A percentile compares a stretch with the other conserved stretches of the same genome.
These are phyloP conservation scores for Beauveria sp. DNA, from an alignment of 2,329 filamentous ascomycete genomes.

Conservation along the genomic window DNA sequence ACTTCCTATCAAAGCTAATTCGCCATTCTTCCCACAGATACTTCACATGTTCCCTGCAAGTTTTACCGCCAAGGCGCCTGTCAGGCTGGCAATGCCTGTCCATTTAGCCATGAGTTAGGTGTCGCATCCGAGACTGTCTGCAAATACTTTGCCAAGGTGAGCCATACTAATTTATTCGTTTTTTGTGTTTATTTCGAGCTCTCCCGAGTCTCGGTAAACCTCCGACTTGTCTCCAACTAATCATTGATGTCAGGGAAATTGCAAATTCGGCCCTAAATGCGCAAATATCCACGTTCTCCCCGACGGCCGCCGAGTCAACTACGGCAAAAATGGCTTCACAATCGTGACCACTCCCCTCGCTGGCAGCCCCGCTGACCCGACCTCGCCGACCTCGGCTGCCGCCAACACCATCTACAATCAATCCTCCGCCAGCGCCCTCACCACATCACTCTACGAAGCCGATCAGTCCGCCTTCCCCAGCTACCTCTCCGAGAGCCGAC, in stretches of 20 bases:
- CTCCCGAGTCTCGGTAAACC: neutral
- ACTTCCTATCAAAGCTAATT: conserved; percentile 15
- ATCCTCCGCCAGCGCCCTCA: conserved; percentile 61
- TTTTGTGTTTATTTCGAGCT: neutral
- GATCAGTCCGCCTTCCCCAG: conserved; percentile 31
- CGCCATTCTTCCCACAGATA: conserved; percentile 51
- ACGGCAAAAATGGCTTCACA: conserved; percentile 60
- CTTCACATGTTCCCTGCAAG: conserved; percentile 96
- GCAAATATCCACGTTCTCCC: conserved; percentile 93
- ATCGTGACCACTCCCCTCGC: conserved; percentile 54
- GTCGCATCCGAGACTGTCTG: conserved; percentile 80
- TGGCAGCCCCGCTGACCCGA: conserved; percentile 51
- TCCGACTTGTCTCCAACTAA: neutral
- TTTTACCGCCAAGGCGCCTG: conserved; percentile 96
- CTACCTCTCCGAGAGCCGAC: conserved; percentile 34
- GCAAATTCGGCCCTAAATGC: conserved; percentile 97
- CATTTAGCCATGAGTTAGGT: conserved; percentile 90
- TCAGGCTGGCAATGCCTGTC: conserved; percentile 91
- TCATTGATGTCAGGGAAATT: conserved; percentile 66
- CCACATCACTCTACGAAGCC: conserved; percentile 42
- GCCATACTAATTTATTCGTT: conserved; percentile 18
- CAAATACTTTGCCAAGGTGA: conserved; percentile 98
- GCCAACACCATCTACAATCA: conserved; percentile 38
- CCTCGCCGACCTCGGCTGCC: conserved; percentile 33
- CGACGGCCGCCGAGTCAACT: conserved; percentile 87